Percentiles rank a stretch among this genome's conserved stretches.
Conservation (phyloP, 108 stramenopile species). For the Cyclotella kingstonii region DNA sequence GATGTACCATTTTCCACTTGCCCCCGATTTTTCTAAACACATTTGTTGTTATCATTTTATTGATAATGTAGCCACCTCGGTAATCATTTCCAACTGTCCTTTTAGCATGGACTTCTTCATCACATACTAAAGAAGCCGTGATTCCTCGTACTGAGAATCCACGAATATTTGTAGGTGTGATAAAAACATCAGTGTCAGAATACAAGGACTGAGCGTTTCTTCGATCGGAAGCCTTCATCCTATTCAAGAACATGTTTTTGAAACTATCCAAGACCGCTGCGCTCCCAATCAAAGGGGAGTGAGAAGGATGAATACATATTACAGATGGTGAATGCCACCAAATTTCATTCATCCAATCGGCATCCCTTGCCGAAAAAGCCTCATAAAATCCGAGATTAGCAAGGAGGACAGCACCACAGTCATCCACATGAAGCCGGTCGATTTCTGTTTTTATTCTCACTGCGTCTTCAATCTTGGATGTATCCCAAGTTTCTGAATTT, state of each 20-base stretch:
- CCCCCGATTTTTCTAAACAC: constrained; percentile 80
- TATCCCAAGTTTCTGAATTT: constrained; percentile 17
- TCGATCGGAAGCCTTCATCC: constrained; percentile 21
- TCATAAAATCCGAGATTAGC: constrained; percentile 77
- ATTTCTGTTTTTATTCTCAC: constrained; percentile 51
- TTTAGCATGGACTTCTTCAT: constrained; percentile 73
- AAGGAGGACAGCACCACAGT: constrained; percentile 75
- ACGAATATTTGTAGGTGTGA: constrained; percentile 74
- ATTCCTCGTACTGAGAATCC: constrained; percentile 66
- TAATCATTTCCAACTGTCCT: constrained; percentile 15
- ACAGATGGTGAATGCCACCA: constrained; percentile 71
- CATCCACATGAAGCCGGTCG: constrained; percentile 71
- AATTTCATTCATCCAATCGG: constrained; percentile 62
- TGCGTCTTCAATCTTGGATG: constrained; percentile 41
- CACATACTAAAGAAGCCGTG: constrained; percentile 78
- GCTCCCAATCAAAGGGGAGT: constrained; percentile 62
- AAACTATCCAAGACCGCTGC: constrained; percentile 63
- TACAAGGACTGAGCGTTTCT: constrained; percentile 11
- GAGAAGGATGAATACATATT: constrained; percentile 79
- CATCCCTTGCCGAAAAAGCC: constrained; percentile 69
- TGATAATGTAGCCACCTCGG: constrained; percentile 54
- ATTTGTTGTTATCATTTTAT: constrained; percentile 77
- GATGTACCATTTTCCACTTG: constrained; percentile 79
- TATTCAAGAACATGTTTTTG: constrained; percentile 66
- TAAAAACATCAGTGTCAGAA: constrained; percentile 28